Evolutionary conservation across 2,329 filamentous ascomycete species (phyloP), one percentile per base, ranked within the genome.

Genomic region (Aspergillus brasiliensis): DNA sequence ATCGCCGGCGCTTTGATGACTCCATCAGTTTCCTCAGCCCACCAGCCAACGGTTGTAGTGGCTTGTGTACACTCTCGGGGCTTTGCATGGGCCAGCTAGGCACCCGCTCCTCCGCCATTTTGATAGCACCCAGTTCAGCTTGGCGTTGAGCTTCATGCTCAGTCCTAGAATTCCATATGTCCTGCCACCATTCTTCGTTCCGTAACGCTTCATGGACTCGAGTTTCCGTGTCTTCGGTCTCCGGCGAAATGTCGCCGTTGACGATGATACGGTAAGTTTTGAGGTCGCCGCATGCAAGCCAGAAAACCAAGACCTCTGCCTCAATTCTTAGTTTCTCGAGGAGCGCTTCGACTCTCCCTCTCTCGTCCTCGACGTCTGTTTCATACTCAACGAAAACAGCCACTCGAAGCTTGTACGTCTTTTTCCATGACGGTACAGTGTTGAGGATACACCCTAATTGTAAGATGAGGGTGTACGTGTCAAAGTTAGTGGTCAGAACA

Each of bases 301-400:
- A 95, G 69, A 93, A 92, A 1, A 96, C 92, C 13, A 89, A 76
- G 0, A 96, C 85, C 62, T 91, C 82, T 3, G 91, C 92, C 62
- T 92, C 86, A 51, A 96, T 96, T 15, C 92, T 83, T 8, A 96
- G 76, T 71, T 94, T 96, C 21, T 91, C 89, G 0, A 96, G 81
- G 2, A 96, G 80, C 1, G 88, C 86, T 60, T 86, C 86, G 15
- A 96, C 88, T 58, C 91, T 82, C 1, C 83, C 84, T 37, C 86
- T 81, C 74, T 96, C 92, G 74, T 96, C 90, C 40, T 89, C 86
- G 0, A 96, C 88, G 66, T 96, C 92, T 25, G 82, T 86, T 71
- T 95, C 91, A 66, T 96, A 96, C 70, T 96, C 92, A 19, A 96
- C 92, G 73, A 96, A 96, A 0, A 96, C 91, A 56, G 90, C 86